phyloP scores from a whole-genome alignment of 2,329 filamentous ascomycete species.

The Ceratocystis albifundus region DNA sequence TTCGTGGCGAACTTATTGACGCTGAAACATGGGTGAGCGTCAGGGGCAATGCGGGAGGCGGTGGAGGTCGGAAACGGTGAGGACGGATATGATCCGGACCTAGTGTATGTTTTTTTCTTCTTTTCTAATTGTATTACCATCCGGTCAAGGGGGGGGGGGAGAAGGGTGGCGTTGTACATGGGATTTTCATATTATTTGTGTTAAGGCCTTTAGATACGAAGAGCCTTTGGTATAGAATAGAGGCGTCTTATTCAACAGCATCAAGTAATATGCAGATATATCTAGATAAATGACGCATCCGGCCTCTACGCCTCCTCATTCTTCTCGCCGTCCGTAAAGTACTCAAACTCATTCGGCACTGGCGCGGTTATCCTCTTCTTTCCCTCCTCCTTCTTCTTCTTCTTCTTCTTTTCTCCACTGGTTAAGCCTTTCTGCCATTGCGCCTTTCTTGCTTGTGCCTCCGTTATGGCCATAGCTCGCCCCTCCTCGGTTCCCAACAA shows the following conservation, averaged over 20 bases:
- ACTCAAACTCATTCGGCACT: slow-evolving; percentile 30
- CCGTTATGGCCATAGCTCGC: slow-evolving; percentile 22
- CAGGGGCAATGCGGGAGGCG: not conserved
- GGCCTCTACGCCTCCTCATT: not conserved
- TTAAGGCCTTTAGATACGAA: not conserved
- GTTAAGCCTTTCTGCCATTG: slow-evolving; percentile 8
- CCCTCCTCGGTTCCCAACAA: slow-evolving; percentile 27
- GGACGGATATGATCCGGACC: not conserved
- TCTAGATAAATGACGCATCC: not conserved
- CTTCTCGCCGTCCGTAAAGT: slow-evolving; percentile 29
- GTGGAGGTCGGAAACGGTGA: slow-evolving; percentile 1
- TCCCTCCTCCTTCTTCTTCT: slow-evolving; percentile 12
- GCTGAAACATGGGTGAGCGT: slow-evolving; percentile 35
- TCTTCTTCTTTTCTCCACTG: slow-evolving; percentile 7
- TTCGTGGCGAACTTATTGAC: slow-evolving; percentile 67
- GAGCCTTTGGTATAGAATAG: not conserved
- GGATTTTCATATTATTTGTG: not conserved
- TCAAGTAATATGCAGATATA: not conserved
- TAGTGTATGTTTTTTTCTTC: slow-evolving; percentile 11
- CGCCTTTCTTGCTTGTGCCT: slow-evolving; percentile 26
- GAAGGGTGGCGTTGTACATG: not conserved
- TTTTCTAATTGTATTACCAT: slow-evolving; percentile 3
- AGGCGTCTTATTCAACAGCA: not conserved
- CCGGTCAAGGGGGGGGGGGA: not conserved
- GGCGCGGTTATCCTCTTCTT: slow-evolving; percentile 16